Percentiles rank a stretch among this genome's conserved stretches.
Conservation (phyloP, 2,329 filamentous ascomycete species). For the Massarina eburnea region DNA sequence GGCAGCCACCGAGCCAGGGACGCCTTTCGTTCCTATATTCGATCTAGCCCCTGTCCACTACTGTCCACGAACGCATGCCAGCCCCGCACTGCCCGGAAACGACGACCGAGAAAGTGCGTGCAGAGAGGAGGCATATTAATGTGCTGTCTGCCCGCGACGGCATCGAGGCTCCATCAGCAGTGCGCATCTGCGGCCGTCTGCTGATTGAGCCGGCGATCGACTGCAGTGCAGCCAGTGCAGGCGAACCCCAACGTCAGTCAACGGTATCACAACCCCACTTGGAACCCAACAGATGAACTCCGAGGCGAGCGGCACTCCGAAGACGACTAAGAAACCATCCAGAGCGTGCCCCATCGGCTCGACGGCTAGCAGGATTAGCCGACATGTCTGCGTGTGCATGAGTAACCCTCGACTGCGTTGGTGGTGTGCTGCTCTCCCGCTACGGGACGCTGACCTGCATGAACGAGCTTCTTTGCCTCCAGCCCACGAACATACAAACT, state of each 20-base stretch:
- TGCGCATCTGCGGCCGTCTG: background rate
- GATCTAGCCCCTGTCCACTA: constrained; percentile 21
- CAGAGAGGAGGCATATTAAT: background rate
- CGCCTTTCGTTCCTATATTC: constrained; percentile 10
- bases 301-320: constrained; percentile 17
- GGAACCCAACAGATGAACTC: constrained; percentile 9
- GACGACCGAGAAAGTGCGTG: constrained; percentile 1
- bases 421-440: constrained; percentile 20
- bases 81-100: constrained; percentile 13
- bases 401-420: constrained; percentile 28
- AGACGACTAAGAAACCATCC: constrained; percentile 20
- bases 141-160: background rate
- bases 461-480: constrained; percentile 5
- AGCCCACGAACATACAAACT: constrained; percentile 7
- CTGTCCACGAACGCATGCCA: background rate
- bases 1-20: constrained; percentile 19
- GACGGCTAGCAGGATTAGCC: constrained; percentile 28
- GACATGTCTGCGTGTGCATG: constrained; percentile 26
- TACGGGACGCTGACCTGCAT: constrained; percentile 26
- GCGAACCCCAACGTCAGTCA: background rate
- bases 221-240: background rate
- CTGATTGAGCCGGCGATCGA: background rate
- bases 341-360: constrained; percentile 26
- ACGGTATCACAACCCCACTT: background rate
- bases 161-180: background rate